Conservation (phyloP, 257 asterid genomes). For the Marsdenia floribunda region DNA sequence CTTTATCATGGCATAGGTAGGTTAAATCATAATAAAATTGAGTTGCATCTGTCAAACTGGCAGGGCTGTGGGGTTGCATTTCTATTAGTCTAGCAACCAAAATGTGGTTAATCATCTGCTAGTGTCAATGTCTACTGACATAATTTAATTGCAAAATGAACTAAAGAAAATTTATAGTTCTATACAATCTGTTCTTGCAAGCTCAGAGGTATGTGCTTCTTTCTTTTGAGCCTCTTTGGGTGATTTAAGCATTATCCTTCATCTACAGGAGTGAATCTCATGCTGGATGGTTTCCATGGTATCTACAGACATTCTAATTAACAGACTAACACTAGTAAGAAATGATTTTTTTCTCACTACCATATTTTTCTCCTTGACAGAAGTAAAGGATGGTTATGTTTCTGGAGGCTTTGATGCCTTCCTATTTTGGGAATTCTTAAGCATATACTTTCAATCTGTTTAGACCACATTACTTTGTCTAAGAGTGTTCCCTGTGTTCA, state of each 20-base stretch:
- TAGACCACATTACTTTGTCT: conserved; percentile 1
- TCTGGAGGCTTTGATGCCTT: neutral
- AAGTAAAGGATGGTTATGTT: neutral
- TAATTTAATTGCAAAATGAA: neutral
- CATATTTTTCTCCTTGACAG: neutral
- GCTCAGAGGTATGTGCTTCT: neutral
- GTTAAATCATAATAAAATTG: neutral
- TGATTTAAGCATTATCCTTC: neutral
- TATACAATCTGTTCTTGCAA: neutral
- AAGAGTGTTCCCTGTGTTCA: neutral
- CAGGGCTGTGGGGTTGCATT: neutral
- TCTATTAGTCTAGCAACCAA: neutral
- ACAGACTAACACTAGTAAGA: neutral
- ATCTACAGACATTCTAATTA: neutral
- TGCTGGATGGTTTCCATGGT: neutral
- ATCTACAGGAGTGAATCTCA: neutral
- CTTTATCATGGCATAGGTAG: neutral
- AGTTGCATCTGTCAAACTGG: neutral
- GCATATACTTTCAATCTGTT: neutral
- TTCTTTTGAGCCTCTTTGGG: neutral
- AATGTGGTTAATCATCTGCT: neutral
- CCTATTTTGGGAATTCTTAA: neutral
- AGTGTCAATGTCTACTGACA: neutral
- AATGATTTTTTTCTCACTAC: neutral
- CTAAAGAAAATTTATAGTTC: neutral